These are phyloP conservation scores for Talaromyces rugulosus DNA, from an alignment of 2,329 filamentous ascomycete genomes.

Conservation along the genomic window DNA sequence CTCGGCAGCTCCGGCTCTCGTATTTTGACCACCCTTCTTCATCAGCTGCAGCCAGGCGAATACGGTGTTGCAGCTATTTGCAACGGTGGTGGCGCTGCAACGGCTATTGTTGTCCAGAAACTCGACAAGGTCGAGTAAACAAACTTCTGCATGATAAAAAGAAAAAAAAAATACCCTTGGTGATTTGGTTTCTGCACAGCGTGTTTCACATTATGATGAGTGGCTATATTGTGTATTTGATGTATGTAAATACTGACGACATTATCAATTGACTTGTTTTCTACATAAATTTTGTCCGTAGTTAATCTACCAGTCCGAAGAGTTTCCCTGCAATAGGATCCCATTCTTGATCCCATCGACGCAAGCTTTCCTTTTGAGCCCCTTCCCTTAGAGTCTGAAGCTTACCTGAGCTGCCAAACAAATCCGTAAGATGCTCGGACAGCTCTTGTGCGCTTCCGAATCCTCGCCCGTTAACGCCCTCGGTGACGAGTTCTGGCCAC, in stretches of 20 bases:
- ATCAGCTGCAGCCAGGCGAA: constrained; percentile 86
- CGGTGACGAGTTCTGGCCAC: constrained; percentile 84
- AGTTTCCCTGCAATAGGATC: constrained; percentile 72
- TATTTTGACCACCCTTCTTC: constrained; percentile 83
- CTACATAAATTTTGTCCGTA: not conserved
- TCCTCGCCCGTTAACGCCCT: constrained; percentile 79
- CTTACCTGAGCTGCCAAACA: constrained; percentile 59
- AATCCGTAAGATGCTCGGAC: constrained; percentile 55
- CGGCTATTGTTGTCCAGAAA: constrained; percentile 84
- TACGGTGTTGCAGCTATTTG: constrained; percentile 96
- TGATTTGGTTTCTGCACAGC: not conserved
- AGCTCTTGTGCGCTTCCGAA: constrained; percentile 71
- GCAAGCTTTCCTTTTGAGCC: constrained; percentile 67
- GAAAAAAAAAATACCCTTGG: not conserved
- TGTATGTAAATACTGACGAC: not conserved
- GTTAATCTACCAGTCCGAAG: constrained; percentile 47
- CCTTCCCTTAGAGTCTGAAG: constrained; percentile 62
- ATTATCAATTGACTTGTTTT: not conserved
- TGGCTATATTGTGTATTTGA: not conserved
- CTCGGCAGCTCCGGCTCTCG: constrained; percentile 89
- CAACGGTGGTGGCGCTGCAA: constrained; percentile 91
- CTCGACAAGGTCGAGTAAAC: constrained; percentile 52
- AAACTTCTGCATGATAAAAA: not conserved
- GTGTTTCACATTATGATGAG: not conserved
- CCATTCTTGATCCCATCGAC: constrained; percentile 93